Evolutionary conservation across 352 stramenopile genomes (phyloP).

Genomic region (Phytophthora quininea): DNA sequence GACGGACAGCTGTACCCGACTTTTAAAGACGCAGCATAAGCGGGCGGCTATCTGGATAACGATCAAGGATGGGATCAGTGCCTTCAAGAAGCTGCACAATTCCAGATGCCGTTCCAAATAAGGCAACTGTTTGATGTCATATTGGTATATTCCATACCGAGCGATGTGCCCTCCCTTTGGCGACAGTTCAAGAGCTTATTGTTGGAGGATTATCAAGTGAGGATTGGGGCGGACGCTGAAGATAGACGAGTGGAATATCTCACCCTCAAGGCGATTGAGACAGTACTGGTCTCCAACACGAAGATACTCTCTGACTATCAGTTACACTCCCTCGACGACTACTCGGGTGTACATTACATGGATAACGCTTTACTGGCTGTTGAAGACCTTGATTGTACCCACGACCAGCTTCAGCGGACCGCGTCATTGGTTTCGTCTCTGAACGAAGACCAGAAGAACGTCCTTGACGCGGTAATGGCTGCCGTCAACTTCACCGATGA

Average conservation of each 20-base stretch:
- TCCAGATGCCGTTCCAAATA: conserved; percentile 36
- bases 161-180: conserved; percentile 21
- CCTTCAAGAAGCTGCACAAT: conserved; percentile 15
- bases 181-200: conserved; percentile 21
- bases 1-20: conserved; percentile 14
- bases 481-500: neutral
- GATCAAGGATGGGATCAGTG: conserved; percentile 27
- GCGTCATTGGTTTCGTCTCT: neutral
- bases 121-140: conserved; percentile 38
- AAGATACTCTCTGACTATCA: neutral
- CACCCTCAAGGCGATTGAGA: neutral
- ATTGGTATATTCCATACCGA: conserved; percentile 20
- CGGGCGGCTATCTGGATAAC: conserved; percentile 23
- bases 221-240: neutral
- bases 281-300: neutral
- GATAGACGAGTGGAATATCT: neutral
- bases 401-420: neutral
- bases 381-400: neutral
- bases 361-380: neutral
- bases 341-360: neutral
- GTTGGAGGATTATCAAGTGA: conserved; percentile 13
- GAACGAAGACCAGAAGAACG: neutral
- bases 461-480: neutral
- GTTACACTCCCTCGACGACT: neutral
- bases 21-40: conserved; percentile 19